Percentiles rank a stretch among this genome's conserved stretches.
phyloP scores from a whole-genome alignment of 2,329 filamentous ascomycete genomes.

The Polychaeton citri region DNA sequence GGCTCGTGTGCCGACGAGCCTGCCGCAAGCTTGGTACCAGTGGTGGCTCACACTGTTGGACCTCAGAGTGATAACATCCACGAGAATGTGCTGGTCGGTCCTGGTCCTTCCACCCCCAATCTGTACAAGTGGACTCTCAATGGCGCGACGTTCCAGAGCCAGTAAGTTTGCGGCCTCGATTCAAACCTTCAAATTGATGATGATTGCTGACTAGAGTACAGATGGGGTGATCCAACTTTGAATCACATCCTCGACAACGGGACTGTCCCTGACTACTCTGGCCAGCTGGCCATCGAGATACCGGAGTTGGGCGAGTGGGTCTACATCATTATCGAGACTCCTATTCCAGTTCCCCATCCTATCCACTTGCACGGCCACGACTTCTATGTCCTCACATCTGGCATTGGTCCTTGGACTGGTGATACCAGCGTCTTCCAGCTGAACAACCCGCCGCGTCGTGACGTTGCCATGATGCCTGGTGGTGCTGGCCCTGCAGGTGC shows the following conservation, averaged over 20 bases:
- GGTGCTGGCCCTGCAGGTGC: not conserved
- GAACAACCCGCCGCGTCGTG: conserved; percentile 20
- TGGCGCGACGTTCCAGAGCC: conserved; percentile 23
- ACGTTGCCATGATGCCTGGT: conserved; percentile 20
- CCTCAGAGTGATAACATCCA: conserved; percentile 16
- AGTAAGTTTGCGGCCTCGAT: conserved; percentile 2
- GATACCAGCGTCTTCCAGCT: conserved; percentile 16
- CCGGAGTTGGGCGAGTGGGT: conserved; percentile 23
- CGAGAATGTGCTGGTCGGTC: conserved; percentile 19
- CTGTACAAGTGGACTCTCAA: conserved; percentile 29
- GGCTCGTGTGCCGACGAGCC: conserved; percentile 26
- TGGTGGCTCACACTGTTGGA: conserved; percentile 15
- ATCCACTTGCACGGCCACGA: conserved; percentile 27
- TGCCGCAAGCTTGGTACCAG: conserved; percentile 22
- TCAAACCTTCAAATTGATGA: not conserved
- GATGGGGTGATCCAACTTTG: conserved; percentile 26
- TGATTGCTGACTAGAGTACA: not conserved
- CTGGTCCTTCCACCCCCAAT: conserved; percentile 16
- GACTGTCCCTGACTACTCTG: conserved; percentile 19
- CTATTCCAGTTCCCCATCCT: conserved; percentile 19
- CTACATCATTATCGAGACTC: conserved; percentile 31
- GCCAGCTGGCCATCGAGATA: conserved; percentile 22
- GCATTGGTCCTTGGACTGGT: conserved; percentile 21
- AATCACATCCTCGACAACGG: conserved; percentile 21
- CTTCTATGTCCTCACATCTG: conserved; percentile 28